Evolutionary conservation across 106 monocot genomes (phyloP).

Genomic region (Agapanthus africanus): DNA sequence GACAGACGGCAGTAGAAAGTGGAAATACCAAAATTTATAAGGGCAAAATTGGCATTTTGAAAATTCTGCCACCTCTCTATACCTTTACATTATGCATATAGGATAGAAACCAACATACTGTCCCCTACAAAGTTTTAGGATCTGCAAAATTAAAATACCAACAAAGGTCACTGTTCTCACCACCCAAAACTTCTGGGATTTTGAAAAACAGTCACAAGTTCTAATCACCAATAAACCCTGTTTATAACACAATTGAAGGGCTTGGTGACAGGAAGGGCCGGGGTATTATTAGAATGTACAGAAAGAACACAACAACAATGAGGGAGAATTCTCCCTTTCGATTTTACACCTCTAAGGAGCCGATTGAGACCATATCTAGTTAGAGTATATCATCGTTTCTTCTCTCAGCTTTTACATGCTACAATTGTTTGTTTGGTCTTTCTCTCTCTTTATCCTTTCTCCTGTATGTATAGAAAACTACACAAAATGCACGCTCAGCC

Average conservation of each 20-base stretch:
- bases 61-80: too few species aligned
- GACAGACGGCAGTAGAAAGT: too few species aligned
- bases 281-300: neutral
- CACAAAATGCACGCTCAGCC: neutral
- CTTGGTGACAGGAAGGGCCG: neutral
- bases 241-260: neutral
- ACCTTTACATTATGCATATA: too few species aligned
- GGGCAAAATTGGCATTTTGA: too few species aligned
- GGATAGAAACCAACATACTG: neutral
- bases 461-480: constrained; percentile 3
- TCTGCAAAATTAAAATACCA: neutral
- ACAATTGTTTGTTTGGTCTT: neutral
- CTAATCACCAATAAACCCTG: neutral
- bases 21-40: too few species aligned
- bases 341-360: neutral
- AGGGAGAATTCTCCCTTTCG: neutral
- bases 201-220: too few species aligned
- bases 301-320: neutral
- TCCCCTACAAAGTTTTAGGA: neutral
- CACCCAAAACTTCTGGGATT: too few species aligned
- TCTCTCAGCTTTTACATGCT: neutral
- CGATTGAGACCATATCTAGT: neutral
- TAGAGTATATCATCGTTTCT: neutral
- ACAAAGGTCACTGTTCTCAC: neutral
- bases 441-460: too few species aligned